Percentiles rank a stretch among this genome's conserved stretches.
Conservation (phyloP, 257 asterid species). For the Ajuga chamaepitys region DNA sequence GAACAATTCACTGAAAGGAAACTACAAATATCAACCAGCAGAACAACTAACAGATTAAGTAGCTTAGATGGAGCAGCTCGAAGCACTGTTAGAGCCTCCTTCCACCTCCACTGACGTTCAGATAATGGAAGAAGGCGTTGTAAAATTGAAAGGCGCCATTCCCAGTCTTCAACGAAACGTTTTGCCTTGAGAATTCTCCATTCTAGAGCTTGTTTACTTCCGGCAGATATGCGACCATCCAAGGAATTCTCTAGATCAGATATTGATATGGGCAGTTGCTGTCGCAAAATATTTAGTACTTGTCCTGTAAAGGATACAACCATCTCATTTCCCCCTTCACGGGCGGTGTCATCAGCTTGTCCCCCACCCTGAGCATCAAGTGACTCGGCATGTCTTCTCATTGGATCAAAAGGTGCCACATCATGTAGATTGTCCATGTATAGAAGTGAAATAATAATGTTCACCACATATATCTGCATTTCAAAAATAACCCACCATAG, state of each 20-base stretch:
- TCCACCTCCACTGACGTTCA: conserved; percentile 97
- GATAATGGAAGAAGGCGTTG: conserved; percentile 84
- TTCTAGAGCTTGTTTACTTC: conserved; percentile 80
- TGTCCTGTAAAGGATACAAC: conserved; percentile 71
- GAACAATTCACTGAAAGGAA: conserved; percentile 1
- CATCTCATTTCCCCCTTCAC: conserved; percentile 67
- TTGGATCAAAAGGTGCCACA: conserved; percentile 42
- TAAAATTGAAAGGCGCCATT: conserved; percentile 94
- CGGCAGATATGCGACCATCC: conserved; percentile 40
- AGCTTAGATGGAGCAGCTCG: conserved; percentile 98
- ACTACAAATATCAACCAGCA: conserved; percentile 13
- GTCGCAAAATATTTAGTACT: conserved; percentile 66
- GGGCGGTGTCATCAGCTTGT: conserved; percentile 38
- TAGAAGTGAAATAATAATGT: conserved; percentile 71
- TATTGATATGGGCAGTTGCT: conserved; percentile 61
- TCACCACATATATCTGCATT: conserved; percentile 86
- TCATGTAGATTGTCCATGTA: conserved; percentile 79
- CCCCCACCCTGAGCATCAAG: conserved; percentile 28
- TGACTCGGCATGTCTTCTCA: conserved; percentile 39
- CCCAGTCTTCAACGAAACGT: conserved; percentile 85
- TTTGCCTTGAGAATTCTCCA: conserved; percentile 80
- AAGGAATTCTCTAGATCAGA: conserved; percentile 55
- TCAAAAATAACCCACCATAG: conserved; percentile 13
- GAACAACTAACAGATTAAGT: conserved; percentile 75
- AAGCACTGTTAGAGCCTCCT: conserved; percentile 81